Evolutionary conservation across 257 asterid species (phyloP), one percentile per base, ranked within the genome.

Genomic region (Euphrasia confusa): DNA sequence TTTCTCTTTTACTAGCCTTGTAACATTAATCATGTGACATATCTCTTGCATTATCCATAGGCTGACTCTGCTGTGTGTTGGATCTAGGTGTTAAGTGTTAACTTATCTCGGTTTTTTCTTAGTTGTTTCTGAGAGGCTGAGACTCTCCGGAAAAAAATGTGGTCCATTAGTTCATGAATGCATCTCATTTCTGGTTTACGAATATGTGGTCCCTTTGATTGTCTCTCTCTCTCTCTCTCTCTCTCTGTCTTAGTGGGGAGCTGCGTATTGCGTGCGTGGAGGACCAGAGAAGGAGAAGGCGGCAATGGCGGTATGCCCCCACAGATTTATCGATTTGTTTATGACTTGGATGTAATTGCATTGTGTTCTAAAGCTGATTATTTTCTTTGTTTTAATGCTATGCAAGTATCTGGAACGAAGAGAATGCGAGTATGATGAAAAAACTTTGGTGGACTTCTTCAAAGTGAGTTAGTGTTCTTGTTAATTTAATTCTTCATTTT

Each of bases 391-490:
- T 21, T 21, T 0, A 18, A 2, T 2, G 37, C 14, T 2, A 68
- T 33, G 21, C 30, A 49, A 90, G 97, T 92, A 92, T 81, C 76
- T 92, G 61, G 93, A 87, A 58, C 72, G 80, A 78, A 89, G 98
- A 65, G 98, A 91, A 71, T 88, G 98, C 61, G 95, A 91, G 71
- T 88, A 91, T 68, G 98, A 91, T 74, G 70, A 66, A 5, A 87
- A 83, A 74, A 84, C 95, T 8, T 70, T 73, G 71, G 90, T 91
- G 1, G 81, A 91, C 47, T 91, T 91, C 65, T 91, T 73, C 54
- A 76, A 64, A 77, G 97, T 88, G 67, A 72, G 84, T 54, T 40
- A 9, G 48, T 42, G 39, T 33, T 7, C 39, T 33, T 4, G 17
- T 45, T 5, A 45, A 12, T 12, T n/a, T 12, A 1, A 4, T 45